Conservation (phyloP, 345 rosid genomes). For the Populus nigra region DNA sequence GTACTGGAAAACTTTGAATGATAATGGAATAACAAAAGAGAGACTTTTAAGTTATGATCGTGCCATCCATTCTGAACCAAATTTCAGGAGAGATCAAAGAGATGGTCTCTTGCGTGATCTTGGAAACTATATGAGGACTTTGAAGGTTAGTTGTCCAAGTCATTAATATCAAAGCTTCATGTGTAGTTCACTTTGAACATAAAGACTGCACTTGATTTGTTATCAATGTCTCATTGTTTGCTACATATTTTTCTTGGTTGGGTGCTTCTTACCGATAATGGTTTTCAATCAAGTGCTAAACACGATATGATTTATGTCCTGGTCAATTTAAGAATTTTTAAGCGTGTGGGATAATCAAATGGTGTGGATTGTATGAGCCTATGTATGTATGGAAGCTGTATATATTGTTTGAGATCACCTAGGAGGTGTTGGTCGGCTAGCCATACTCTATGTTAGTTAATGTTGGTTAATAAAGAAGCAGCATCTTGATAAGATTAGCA, state of each 20-base stretch:
- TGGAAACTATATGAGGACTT: constrained; percentile 90
- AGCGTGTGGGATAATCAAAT: constrained; percentile 1
- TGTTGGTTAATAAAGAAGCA: background rate
- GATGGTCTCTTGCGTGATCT: constrained; percentile 88
- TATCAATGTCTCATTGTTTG: background rate
- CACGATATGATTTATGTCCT: background rate
- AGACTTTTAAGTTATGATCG: constrained; percentile 97
- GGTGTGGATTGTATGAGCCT: background rate
- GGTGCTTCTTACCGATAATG: background rate
- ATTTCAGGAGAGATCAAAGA: constrained; percentile 71
- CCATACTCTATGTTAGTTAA: background rate
- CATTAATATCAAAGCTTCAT: constrained; percentile 13
- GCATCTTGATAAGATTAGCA: background rate
- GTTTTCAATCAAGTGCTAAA: background rate
- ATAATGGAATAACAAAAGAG: constrained; percentile 89
- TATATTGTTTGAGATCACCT: background rate
- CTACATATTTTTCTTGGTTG: background rate
- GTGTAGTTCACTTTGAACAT: background rate
- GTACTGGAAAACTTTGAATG: constrained; percentile 96
- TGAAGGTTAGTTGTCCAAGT: constrained; percentile 61
- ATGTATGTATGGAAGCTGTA: background rate
- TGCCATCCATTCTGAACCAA: constrained; percentile 85
- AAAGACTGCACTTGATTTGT: constrained; percentile 5
- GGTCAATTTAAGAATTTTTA: constrained; percentile 1
- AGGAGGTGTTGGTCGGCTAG: background rate